Evolutionary conservation across 805 yeast genomes (phyloP), one percentile per base, ranked within the genome.

Genomic region (Wickerhamiella dianesei): DNA sequence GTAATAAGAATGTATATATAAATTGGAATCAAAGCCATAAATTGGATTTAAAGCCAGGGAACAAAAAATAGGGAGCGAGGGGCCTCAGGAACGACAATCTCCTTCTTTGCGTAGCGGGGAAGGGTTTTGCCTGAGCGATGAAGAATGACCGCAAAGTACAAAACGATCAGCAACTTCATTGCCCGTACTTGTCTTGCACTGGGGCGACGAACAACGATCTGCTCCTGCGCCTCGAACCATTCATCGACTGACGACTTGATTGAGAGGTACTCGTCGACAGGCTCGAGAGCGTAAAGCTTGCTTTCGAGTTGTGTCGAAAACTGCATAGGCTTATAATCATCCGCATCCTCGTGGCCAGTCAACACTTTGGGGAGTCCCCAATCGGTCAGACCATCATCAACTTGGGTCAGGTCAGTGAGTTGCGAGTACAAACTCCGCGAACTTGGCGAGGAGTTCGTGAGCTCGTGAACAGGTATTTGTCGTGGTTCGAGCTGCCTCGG

Each of bases 301-400:
- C n/a, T n/a, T n/a, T n/a, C n/a, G 32, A 6, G 32, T 25, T 25
- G 32, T 39, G 21, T 39, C 41, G 21, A 39, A 12, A 14, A 9
- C 21, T n/a, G 6, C 25, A 21, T 5, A n/a, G 41, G 17, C 21
- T 8, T 8, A 5, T 8, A 35, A 36, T 25, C 18, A 42, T 9
- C 21, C 46, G 4, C 54, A 8, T 29, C 46, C 4, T 19, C 19
- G 9, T 43, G 48, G 12, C 41, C 50, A 12, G 32, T 25, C n/a
- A 55, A 37, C 20, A 47, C 49, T 47, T 50, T 56, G 29, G 63
- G 63, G 4, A 59, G 50, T 1, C 63, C 63, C 63, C 63, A 59
- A 14, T 50, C 53, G 12, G 56, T 51, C 5, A 59, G 48, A 3
- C 60, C 61, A 22, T 58, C 61, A 36, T 59, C 61, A 3, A 53